phyloP scores from a whole-genome alignment of 2,329 filamentous ascomycete genomes.

The Sphaerulina vaccinii region DNA sequence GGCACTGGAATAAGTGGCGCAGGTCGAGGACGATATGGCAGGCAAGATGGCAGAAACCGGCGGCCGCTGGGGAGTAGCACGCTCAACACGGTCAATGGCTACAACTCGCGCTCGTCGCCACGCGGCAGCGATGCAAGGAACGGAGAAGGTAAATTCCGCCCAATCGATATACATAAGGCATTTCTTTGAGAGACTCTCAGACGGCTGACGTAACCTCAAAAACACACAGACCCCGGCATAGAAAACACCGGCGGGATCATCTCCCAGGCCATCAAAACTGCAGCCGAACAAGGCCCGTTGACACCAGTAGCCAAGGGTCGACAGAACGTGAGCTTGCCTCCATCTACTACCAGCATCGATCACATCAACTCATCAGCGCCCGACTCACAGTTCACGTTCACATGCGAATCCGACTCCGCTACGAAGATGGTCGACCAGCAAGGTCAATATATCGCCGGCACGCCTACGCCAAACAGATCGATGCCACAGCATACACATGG shows the following conservation, averaged over 20 bases:
- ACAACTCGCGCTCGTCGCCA: constrained; percentile 28
- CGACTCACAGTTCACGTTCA: constrained; percentile 93
- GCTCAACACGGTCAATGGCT: constrained; percentile 44
- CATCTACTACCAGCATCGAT: constrained; percentile 49
- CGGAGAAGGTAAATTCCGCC: constrained; percentile 26
- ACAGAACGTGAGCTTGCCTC: constrained; percentile 70
- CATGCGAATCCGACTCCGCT: constrained; percentile 84
- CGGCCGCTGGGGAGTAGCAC: constrained; percentile 45
- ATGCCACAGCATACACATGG: constrained; percentile 24
- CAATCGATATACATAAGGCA: constrained; percentile 11
- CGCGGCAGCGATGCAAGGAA: constrained; percentile 23
- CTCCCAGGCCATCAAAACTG: constrained; percentile 85
- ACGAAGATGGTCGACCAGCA: constrained; percentile 62
- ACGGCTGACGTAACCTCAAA: constrained; percentile 22
- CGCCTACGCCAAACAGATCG: constrained; percentile 20
- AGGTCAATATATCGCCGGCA: constrained; percentile 22
- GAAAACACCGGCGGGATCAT: constrained; percentile 67
- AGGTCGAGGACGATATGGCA: constrained; percentile 79
- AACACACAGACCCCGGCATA: constrained; percentile 48
- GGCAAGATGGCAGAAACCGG: constrained; percentile 47
- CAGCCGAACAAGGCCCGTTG: constrained; percentile 63
- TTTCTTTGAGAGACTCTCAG: constrained; percentile 6
- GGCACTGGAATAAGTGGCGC: constrained; percentile 77
- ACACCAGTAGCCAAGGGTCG: constrained; percentile 66
- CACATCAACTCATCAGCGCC: constrained; percentile 60